Evolutionary conservation across 805 yeast genomes (phyloP), one percentile per base, ranked within the genome.

Genomic region (Kodamaea hsintzibuensis): DNA sequence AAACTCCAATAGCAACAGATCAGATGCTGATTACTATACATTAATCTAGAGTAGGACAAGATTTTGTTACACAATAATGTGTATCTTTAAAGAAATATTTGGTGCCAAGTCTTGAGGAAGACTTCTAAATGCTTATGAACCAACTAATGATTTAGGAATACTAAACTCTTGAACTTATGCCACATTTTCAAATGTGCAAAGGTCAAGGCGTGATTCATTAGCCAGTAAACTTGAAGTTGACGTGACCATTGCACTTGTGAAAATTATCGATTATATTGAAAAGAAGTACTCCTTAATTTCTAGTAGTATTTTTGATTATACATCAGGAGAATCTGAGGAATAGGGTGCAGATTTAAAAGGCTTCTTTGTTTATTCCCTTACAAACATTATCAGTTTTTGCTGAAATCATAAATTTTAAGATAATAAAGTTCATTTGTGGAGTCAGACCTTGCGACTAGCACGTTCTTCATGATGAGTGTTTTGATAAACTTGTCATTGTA

Each of bases 351-450:
- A 3, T 4, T 22, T 4, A 22, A 22, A 22, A 22, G 6, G 25
- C 6, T 22, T 37, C 39, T 7, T 37, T 14, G n/a, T 4, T 37
- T 37, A 37, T 10, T 38, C 42, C 19, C 6, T 13, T 13, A 17
- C 13, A 17, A 22, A 33, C n/a, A 14, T 48, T 14, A 38, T n/a
- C n/a, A n/a, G n/a, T n/a, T n/a, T n/a, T n/a, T n/a, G 38, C 47
- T 17, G 3, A 49, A 43, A 25, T 50, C 50, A 13, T 37, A 43
- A 4, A 55, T 19, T 30, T 45, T 49, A 46, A 55, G 47, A 27
- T 45, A 53, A 2, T 49, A 45, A 2, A 45, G 30, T n/a, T 44
- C 46, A 10, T 18, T 22, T 5, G 49, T 35, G 5, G 55, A 52
- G 13, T 52, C 59, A 2, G 22, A 30, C 16, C 54, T 27, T 14